Conservation (phyloP, 2,329 filamentous ascomycete genomes). For the Chaetomiaceae sp. region DNA sequence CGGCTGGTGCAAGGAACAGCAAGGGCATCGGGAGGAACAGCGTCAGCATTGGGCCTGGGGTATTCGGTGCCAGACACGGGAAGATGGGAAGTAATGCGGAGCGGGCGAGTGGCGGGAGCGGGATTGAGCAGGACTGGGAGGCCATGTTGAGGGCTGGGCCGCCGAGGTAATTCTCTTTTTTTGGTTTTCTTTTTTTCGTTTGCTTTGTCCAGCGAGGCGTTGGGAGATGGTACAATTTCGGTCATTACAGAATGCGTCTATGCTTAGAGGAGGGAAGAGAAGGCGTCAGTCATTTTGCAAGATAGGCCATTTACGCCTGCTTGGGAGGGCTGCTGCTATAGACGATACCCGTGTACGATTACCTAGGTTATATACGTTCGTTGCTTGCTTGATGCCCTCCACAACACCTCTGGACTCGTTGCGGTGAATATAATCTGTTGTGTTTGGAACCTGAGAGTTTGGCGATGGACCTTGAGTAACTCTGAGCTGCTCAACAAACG, state of each 20-base stretch:
- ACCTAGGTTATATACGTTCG: conserved; percentile 32
- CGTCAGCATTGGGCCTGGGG: not conserved
- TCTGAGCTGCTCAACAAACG: too few species aligned
- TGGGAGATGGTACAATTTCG: not conserved
- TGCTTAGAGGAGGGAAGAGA: not conserved
- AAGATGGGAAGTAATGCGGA: not conserved
- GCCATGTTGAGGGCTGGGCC: conserved; percentile 27
- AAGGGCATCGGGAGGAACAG: conserved; percentile 6
- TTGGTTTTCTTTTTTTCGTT: not conserved
- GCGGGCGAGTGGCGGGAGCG: conserved; percentile 17
- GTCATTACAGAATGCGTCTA: not conserved
- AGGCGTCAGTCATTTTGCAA: not conserved
- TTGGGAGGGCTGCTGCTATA: not conserved
- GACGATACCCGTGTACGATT: conserved; percentile 14
- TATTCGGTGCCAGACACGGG: not conserved
- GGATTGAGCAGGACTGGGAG: conserved; percentile 30
- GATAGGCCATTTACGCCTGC: not conserved
- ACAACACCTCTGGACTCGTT: not conserved
- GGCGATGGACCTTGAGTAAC: too few species aligned
- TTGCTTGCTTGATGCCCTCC: not conserved
- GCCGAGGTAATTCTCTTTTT: conserved; percentile 51
- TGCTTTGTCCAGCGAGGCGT: conserved; percentile 1
- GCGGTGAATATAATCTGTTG: not conserved
- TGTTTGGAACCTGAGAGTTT: too few species aligned
- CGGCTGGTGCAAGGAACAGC: not conserved